Percentiles rank a stretch among this genome's conserved stretches.
phyloP scores from a whole-genome alignment of 2,329 filamentous ascomycete genomes.

The Aspergillus versicolor region DNA sequence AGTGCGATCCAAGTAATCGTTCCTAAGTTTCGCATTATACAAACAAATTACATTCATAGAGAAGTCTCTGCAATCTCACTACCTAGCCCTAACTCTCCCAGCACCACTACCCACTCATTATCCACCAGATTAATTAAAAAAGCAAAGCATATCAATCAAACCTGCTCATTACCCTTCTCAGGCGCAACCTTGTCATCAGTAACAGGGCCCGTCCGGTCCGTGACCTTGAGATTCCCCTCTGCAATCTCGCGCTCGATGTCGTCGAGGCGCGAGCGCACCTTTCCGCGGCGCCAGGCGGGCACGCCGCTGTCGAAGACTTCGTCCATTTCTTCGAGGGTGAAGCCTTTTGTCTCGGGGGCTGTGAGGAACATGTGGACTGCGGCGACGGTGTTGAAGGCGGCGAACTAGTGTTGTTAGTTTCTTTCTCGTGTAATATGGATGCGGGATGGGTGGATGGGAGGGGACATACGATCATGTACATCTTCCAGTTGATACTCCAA shows the following conservation, averaged over 20 bases:
- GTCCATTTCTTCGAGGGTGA: constrained; percentile 22
- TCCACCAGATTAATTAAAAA: not conserved
- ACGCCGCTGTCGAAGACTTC: constrained; percentile 31
- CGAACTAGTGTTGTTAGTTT: constrained; percentile 11
- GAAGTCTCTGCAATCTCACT: no score
- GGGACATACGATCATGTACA: constrained; percentile 22
- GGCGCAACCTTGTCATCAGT: not conserved
- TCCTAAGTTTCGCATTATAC: not conserved
- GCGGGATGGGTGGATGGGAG: not conserved
- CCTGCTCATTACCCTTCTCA: not conserved
- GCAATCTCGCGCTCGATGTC: constrained; percentile 17
- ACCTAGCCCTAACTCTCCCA: no score
- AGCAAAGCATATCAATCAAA: not conserved
- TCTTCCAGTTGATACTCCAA: constrained; percentile 23
- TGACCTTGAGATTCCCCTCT: constrained; percentile 18
- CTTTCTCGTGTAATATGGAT: no score
- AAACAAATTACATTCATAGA: no score
- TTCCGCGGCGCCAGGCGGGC: constrained; percentile 18
- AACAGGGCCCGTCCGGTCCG: not conserved
- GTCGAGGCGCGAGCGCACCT: constrained; percentile 17
- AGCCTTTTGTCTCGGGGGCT: constrained; percentile 20
- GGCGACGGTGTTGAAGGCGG: constrained; percentile 19
- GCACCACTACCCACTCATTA: not conserved
- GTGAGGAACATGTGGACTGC: constrained; percentile 22
- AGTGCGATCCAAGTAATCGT: no score